Evolutionary conservation across 495 filamentous ascomycete species (phyloP).

Genomic region (Tuber aestivum): DNA sequence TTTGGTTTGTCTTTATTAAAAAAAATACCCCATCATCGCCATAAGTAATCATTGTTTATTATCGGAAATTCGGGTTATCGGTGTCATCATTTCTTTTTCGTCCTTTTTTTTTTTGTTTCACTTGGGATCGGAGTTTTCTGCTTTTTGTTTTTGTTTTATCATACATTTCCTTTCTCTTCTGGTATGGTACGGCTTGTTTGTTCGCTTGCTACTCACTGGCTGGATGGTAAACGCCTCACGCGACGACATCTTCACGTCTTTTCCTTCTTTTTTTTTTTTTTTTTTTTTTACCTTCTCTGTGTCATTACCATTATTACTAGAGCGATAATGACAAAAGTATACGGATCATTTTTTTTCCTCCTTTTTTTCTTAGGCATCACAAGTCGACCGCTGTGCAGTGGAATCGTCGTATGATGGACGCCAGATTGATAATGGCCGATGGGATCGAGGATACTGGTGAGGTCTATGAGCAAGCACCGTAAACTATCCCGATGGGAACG

Average conservation of each 20-base stretch:
- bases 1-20: background rate
- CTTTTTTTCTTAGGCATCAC: too few species aligned
- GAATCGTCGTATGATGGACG: background rate
- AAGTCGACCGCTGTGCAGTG: background rate
- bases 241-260: background rate
- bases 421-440: background rate
- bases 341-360: background rate
- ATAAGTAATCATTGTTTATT: slow-evolving; percentile 1
- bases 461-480: background rate
- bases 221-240: background rate
- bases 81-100: background rate
- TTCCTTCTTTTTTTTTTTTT: background rate
- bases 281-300: background rate
- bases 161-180: background rate
- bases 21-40: background rate
- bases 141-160: background rate
- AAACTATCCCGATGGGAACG: too few species aligned
- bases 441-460: background rate
- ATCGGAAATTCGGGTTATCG: background rate
- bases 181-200: background rate
- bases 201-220: background rate
- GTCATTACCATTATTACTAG: background rate
- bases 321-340: background rate
- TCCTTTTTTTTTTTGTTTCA: background rate
- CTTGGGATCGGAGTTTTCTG: slow-evolving; percentile 3